A percentile compares a stretch with the other conserved stretches of the same genome.
phyloP scores from a whole-genome alignment of 176 grass and related monocot species.

The Hyparrhenia diplandra region DNA sequence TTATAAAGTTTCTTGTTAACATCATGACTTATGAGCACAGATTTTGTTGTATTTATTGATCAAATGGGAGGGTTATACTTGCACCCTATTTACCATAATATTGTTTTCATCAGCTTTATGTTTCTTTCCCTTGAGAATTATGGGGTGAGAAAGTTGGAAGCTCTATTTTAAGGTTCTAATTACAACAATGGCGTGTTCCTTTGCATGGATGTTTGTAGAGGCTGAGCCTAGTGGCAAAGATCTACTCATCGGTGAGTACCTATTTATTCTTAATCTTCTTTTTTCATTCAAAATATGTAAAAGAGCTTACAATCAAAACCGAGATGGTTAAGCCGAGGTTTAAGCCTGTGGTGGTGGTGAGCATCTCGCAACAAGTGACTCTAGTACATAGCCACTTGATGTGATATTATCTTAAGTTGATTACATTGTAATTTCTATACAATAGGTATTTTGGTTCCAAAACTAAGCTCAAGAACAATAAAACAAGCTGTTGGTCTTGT shows the following conservation, averaged over 20 bases:
- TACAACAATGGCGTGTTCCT: slow-evolving; percentile 77
- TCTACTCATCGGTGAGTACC: slow-evolving; percentile 49
- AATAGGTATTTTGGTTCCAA: slow-evolving; percentile 72
- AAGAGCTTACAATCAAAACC: not conserved
- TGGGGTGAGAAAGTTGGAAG: slow-evolving; percentile 91
- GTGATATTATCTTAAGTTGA: not conserved
- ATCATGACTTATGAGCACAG: not conserved
- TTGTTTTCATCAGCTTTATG: slow-evolving; percentile 68
- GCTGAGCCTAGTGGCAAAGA: slow-evolving; percentile 71
- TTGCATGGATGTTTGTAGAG: slow-evolving; percentile 84
- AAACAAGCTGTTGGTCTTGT: slow-evolving; percentile 93
- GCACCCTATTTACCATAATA: not conserved
- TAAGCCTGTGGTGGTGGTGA: not conserved
- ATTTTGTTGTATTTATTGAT: not conserved
- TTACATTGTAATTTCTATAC: not conserved
- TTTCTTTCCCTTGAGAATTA: slow-evolving; percentile 94
- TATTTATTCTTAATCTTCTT: not conserved
- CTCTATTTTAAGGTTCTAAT: slow-evolving; percentile 75
- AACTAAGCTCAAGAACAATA: slow-evolving; percentile 69
- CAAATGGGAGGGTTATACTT: not conserved
- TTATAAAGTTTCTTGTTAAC: not conserved
- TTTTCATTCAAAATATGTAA: not conserved
- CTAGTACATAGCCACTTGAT: not conserved
- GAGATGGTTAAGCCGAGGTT: not conserved
- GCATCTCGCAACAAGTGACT: not conserved